Evolutionary conservation across 1,139 yeast species (phyloP), one percentile per base, ranked within the genome.

Genomic region (Kazachstania sp.): DNA sequence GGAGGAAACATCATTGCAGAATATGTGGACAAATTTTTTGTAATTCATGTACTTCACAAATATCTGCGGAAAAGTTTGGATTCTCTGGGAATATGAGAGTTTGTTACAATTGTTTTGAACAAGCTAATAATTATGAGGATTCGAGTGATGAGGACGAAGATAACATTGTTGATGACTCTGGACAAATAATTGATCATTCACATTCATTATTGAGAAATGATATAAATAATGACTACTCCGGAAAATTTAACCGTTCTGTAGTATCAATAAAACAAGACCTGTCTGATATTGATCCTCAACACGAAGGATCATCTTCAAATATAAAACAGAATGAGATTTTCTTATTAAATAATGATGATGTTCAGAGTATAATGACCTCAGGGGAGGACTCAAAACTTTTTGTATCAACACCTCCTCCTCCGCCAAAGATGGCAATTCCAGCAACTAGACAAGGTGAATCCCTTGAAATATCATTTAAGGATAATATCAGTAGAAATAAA

Each of bases 11-110:
- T 63, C 98, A 92, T 65, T 92, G 98, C 61, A 71, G 98, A 44
- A 81, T 90, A 45, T 92, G 98, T 67, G 97, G 97, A 2, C 97
- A 90, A 64, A 92, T 92, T 39, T 92, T 88, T 60, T 92, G 98
- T 65, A 76, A 86, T 31, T 75, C 77, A n/a, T 92, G 98, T 64
- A 88, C 97, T 0, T 69, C 78, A 3, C 75, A 87, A 54, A 79
- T 88, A 12, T 76, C 87, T 2, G 95, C 95, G 38, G 79, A 78
- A 38, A 80, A 79, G 58, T 86, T 87, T 61, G 75, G 76, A 35
- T 78, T 79, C 56, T 72, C 73, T 35, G 95, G 90, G 32, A 79
- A 77, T 54, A 74, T 88, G 70, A 69, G 96, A 46, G 88, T 86
- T 2, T 88, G 97, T 60, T 74, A 77, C 50, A 81, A 85, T 3